Conservation (phyloP, 2,329 filamentous ascomycete genomes). For the Calonectria crousiana region DNA sequence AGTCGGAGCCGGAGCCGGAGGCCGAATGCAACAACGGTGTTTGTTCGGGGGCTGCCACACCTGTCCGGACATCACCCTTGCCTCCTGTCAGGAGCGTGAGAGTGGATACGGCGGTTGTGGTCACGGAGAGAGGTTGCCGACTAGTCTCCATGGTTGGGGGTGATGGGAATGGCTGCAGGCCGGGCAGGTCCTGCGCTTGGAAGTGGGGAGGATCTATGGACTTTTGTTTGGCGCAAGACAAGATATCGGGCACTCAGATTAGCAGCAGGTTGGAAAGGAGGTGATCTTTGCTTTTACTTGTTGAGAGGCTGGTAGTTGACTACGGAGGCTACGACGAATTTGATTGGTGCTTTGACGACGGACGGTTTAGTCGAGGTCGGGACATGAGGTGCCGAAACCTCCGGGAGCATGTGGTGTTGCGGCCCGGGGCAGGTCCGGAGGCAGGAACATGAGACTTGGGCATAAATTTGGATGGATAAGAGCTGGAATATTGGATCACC, state of each 20-base stretch:
- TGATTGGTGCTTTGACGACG: conserved; percentile 12
- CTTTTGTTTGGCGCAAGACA: neutral
- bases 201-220: neutral
- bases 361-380: neutral
- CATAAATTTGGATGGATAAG: neutral
- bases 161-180: neutral
- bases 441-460: neutral
- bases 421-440: neutral
- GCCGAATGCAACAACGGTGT: conserved; percentile 37
- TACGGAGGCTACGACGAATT: neutral
- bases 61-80: neutral
- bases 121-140: conserved; percentile 16
- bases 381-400: conserved; percentile 12
- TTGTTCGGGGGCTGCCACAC: conserved; percentile 29
- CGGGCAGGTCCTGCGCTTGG: neutral
- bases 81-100: neutral
- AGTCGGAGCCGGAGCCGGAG: conserved; percentile 13
- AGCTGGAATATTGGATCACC: too few relatives aligned
- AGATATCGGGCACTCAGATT: neutral
- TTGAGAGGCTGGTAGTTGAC: neutral
- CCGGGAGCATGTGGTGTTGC: neutral
- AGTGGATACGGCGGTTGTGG: conserved; percentile 3
- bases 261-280: neutral
- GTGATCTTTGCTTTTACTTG: neutral
- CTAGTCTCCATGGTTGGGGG: conserved; percentile 12